Evolutionary conservation across 371 early-diverging fungal species (phyloP), one percentile per base, ranked within the genome.

Genomic region (Encephalitozoon intestinalis): DNA sequence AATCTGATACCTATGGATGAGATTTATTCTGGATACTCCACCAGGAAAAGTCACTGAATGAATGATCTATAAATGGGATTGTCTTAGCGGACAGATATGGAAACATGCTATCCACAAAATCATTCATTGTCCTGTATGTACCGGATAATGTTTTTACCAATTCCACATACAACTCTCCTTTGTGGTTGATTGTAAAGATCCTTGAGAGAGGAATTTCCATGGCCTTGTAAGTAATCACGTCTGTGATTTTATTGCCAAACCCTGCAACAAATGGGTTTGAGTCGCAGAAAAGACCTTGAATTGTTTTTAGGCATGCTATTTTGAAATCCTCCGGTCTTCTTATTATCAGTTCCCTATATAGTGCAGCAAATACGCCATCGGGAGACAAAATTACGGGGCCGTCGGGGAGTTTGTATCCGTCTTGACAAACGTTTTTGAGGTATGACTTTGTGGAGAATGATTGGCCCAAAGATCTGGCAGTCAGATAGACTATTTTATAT

Each of bases 361-460:
- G 74, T 0, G 94, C 91, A 4, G 90, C 90, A 69, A 96, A 90
- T 43, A 96, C 86, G 18, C 97, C 88, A 80, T 95, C 95, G 1
- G 97, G 96, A 31, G 92, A 92, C 89, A 95, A 90, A 76, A 97
- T 90, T 23, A 96, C 90, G 0, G 98, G 96, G 0, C 98, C 98
- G 53, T 91, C 91, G 0, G 98, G 98, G 26, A 97, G 87, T 76
- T 89, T 89, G 80, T 89, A 90, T 31, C 87, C 86, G 67, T 89
- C 89, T 84, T 97, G 98, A 58, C 90, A 89, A 0, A 97, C 90
- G 49, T 89, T 90, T 73, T 88, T 88, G 34, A 97, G 84, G 82
- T 95, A 96, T 50, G 90, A 90, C 49, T 94, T 86, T 8, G 98
- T 98, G 63, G 88, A 89, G 70, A 75, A 70, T 15, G 89, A 91